Base-by-base conservation (phyloP, 2,329 filamentous ascomycete genomes). In the Acephala macrosclerotiorum region DNA sequence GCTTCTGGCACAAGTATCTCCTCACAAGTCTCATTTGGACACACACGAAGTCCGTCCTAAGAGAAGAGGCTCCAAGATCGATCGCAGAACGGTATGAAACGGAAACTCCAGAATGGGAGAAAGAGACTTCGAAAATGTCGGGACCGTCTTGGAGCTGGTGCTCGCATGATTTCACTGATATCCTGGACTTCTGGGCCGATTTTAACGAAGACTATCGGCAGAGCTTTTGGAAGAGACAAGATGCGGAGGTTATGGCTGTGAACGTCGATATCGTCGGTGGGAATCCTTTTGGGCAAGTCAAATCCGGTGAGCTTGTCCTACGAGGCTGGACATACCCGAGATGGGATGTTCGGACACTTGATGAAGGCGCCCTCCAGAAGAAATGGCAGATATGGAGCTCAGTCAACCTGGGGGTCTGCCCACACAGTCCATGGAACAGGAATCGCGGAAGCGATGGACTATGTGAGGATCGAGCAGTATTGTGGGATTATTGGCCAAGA, bases 71-170 rank as follows among this genome's bases (percentile, higher is more conserved):
- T 16, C 38, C 35, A 3, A 16, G 56, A 14, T 9, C 26, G 22
- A 61, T 61, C 14, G 38, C 38, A 22, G 49, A 47, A 3, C 36
- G 25, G 20, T 57, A n/a, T 20, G 42, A 60, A 57, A 29, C 8
- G 2, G 22, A 59, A n/a, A 60, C 29, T 3, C 62, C 57, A 16
- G 49, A 64, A 25, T 64, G 62, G 57, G 62, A 64, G 26, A 25
- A 56, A 18, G 22, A 38, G 14, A 20, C 11, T 8, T 26, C 29
- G 8, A 42, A 2, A 16, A 36, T 56, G 3, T 26, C 40, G 47
- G 62, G 56, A 25, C 62, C 62, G 5, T 56, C 45, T 0, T 64
- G 62, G 62, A 64, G 62, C 38, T 64, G 62, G 62, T 40, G 38
- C 16, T 59, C 56, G 7, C 45, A 35, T n/a, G 26, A 60, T n/a